Percentiles rank a stretch among this genome's conserved stretches.
Evolutionary conservation across 2,329 filamentous ascomycete species (phyloP).

Genomic region (Spiromastix sp.): DNA sequence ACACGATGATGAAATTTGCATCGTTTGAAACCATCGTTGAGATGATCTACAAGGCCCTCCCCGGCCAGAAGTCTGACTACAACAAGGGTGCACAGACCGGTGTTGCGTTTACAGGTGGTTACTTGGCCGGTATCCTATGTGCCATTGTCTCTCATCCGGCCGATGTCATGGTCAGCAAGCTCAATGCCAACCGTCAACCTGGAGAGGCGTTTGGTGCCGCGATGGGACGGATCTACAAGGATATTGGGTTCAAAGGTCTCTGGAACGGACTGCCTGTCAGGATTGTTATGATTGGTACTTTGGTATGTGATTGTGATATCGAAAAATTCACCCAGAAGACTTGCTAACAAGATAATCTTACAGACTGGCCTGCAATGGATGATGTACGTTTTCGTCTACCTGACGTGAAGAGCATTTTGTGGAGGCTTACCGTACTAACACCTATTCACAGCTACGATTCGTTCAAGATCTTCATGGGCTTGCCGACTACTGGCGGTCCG

Average conservation of each 20-base stretch:
- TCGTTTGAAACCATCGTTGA: constrained; percentile 86
- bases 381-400: constrained; percentile 56
- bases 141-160: constrained; percentile 71
- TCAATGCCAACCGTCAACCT: constrained; percentile 66
- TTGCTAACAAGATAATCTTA: constrained; percentile 12
- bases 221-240: constrained; percentile 69
- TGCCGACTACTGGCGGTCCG: constrained; percentile 69
- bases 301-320: constrained; percentile 28
- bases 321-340: not conserved
- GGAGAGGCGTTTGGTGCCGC: constrained; percentile 71
- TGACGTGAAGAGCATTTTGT: no score
- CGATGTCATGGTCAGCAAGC: constrained; percentile 86
- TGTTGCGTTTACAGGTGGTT: constrained; percentile 75
- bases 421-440: constrained; percentile 22
- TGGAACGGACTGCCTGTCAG: constrained; percentile 83
- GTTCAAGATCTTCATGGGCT: constrained; percentile 82
- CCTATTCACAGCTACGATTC: constrained; percentile 46
- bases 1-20: constrained; percentile 88
- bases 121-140: constrained; percentile 79
- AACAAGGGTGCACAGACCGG: constrained; percentile 71
- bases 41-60: constrained; percentile 68
- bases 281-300: constrained; percentile 81
- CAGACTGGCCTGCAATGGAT: constrained; percentile 80
- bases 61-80: constrained; percentile 69
- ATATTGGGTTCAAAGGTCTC: constrained; percentile 77